Base-by-base conservation (phyloP, 2,329 filamentous ascomycete genomes). In the Colletotrichum australisinense region DNA sequence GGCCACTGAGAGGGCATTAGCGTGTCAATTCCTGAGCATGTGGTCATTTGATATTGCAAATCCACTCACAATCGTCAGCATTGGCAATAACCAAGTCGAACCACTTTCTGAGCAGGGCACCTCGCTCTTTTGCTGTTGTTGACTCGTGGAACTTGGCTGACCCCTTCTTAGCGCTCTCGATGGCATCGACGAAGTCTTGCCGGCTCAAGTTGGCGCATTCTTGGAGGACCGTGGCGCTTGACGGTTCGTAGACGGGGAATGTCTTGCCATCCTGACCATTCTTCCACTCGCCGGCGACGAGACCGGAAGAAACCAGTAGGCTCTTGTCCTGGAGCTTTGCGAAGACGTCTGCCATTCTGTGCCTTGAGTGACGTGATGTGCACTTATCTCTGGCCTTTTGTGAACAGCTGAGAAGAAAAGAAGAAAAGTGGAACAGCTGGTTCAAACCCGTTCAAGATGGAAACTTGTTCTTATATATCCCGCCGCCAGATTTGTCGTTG, bases 161-260 rank as follows among this genome's bases (percentile, higher is more conserved):
- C 0, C 76, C 73, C 49, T 84, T 76, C 6, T 81, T 77, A 0
- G 84, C 84, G 2, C 68, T 74, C 53, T 84, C 82, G 32, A 85
- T 81, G n/a, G 86, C 84, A 7, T 79, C 78, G 30, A 72, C 3
- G 19, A 63, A 68, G 52, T 68, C 69, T 35, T 72, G 57, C 8
- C 81, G 79, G 11, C 80, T 79, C 75, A 84, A 86, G 76, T 87
- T 84, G 0, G 88, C 84, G 75, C 86, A 88, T 14, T 84, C 84
- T 2, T 86, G 84, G 85, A 87, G 90, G 2, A 82, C 75, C 58
- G 82, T 82, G 73, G 85, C 86, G 9, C 85, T 86, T 42, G 88
- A 88, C 0, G 88, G 88, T 71, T 90, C 88, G n/a, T 88, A 76
- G 4, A 90, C 84, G 69, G 87, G 82, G 72, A 90, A 90, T 0